A percentile compares a stretch with the other conserved stretches of the same genome.
phyloP scores from a whole-genome alignment of 78 protist species.

The Chrysochromulina parva region DNA sequence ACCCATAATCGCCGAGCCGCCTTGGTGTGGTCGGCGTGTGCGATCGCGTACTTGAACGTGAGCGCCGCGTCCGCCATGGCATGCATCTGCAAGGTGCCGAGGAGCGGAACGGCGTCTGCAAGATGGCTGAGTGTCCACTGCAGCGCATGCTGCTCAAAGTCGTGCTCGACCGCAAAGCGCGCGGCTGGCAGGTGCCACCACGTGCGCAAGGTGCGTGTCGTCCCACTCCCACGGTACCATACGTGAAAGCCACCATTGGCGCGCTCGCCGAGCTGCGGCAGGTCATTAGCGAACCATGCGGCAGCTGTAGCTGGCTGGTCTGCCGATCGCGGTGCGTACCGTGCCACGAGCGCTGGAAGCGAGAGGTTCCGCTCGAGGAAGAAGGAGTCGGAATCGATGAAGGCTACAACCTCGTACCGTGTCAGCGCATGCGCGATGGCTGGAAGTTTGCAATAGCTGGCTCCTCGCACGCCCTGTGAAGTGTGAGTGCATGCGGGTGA shows the following conservation, averaged over 20 bases:
- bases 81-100: background rate
- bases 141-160: conserved; percentile 9
- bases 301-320: background rate
- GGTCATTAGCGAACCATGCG: background rate
- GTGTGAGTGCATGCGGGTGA: background rate
- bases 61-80: background rate
- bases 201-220: background rate
- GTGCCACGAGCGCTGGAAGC: background rate
- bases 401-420: background rate
- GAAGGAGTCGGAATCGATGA: conserved; percentile 5
- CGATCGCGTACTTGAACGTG: background rate
- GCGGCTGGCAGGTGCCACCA: background rate
- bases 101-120: background rate
- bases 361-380: background rate
- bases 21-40: conserved; percentile 17
- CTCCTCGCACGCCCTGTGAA: background rate
- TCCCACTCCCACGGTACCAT: background rate
- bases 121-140: background rate
- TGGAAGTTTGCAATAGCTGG: conserved; percentile 3
- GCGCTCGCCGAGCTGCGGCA: conserved; percentile 20
- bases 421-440: background rate
- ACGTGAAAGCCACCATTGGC: conserved; percentile 16
- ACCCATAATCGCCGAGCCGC: background rate
- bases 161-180: background rate
- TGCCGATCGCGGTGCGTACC: background rate